Percentiles rank a stretch among this genome's conserved stretches.
phyloP scores from a whole-genome alignment of 1,284 basidiomycete species.

The Somion occarium region DNA sequence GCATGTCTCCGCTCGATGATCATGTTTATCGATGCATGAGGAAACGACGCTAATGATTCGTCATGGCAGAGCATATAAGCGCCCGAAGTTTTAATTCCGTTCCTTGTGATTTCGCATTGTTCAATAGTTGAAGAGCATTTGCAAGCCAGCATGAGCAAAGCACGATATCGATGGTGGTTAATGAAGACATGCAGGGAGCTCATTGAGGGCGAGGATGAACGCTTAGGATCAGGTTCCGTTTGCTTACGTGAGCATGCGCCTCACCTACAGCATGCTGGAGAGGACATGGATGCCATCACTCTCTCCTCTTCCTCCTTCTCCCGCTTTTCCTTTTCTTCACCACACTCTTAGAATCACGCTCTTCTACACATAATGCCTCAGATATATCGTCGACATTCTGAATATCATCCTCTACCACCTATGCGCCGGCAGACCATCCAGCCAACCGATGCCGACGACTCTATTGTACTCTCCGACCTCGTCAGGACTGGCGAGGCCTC shows the following conservation, averaged over 20 bases:
- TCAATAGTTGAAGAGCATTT: too few relatives aligned
- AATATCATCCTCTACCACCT: constrained; percentile 7
- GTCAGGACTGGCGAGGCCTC: constrained; percentile 67
- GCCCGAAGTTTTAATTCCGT: too few relatives aligned
- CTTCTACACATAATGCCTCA: constrained; percentile 12
- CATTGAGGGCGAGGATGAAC: too few relatives aligned
- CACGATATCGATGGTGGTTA: too few relatives aligned
- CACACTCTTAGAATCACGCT: background rate
- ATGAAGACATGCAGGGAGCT: too few relatives aligned
- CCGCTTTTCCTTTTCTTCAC: background rate
- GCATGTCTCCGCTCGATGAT: too few relatives aligned
- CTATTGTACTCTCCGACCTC: constrained; percentile 66
- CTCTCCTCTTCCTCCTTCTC: background rate
- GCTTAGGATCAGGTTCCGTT: background rate
- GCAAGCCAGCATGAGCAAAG: too few relatives aligned
- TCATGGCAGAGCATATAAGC: too few relatives aligned
- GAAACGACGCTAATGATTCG: too few relatives aligned
- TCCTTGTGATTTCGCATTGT: too few relatives aligned
- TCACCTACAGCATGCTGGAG: background rate
- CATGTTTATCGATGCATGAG: too few relatives aligned
- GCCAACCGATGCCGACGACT: constrained; percentile 51
- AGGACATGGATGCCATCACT: background rate
- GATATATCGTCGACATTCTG: constrained; percentile 13
- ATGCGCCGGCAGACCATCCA: background rate
- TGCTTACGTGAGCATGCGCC: background rate